Evolutionary conservation across 495 filamentous ascomycete species (phyloP), one percentile per base, ranked within the genome.

Genomic region (Daldinia concentrica): DNA sequence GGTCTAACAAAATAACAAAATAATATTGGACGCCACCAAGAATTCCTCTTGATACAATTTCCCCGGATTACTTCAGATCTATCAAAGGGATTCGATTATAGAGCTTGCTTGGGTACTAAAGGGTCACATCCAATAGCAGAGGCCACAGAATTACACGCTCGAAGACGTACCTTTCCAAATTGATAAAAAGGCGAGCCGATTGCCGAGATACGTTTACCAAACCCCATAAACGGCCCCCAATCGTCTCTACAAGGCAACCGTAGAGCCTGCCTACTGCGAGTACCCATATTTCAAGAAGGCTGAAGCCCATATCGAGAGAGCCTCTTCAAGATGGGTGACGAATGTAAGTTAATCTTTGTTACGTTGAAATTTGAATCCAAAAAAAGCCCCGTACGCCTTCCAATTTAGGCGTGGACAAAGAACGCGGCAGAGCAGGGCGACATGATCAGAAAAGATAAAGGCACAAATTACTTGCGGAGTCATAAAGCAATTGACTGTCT

Each of bases 161-260:
- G 41, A 30, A 62, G 45, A 22, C 34, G 50, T 51, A 62, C 19
- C 27, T 58, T 62, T 34, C 27, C 36, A 27, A 12, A 51, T 66
- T 34, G 9, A 37, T 58, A 37, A 55, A 9, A 50, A 50, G 54
- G 30, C 55, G 30, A 58, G 41, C 58, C 55, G 22, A 24, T 26
- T 45, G 34, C 45, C 51, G 52, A 66, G 36, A 22, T 27, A 62
- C 30, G 45, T 59, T 8, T 61, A 52, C 64, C 69, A 8, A 48
- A 67, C 50, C 64, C 34, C 34, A 52, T 48, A 64, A n/a, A 61
- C 64, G 50, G 71, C 71, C 71, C 71, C 71, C 71, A 73, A 73
- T 26, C 24, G 8, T 54, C 1, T 55, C 58, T 57, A 41, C 48
- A 68, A 62, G 61, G 60, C 69, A 56, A 39, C 36, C 69, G 54